phyloP scores from a whole-genome alignment of 805 yeast species.

The Saturnispora serradocipensis region DNA sequence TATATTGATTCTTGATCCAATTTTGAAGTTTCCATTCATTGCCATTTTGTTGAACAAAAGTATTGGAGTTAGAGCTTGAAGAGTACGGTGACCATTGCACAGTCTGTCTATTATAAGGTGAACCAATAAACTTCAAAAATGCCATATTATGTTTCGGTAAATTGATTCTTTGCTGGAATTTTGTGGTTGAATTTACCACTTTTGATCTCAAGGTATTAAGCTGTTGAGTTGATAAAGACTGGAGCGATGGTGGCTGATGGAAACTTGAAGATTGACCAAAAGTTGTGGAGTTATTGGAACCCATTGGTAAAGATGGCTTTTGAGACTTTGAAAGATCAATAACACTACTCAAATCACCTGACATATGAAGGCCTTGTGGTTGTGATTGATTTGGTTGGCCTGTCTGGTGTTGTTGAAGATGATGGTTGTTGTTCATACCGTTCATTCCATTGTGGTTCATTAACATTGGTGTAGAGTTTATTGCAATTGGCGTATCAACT shows the following conservation, averaged over 20 bases:
- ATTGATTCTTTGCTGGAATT: constrained; percentile 10
- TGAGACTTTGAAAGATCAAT: not conserved
- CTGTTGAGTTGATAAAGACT: constrained; percentile 3
- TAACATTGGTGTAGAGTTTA: not conserved
- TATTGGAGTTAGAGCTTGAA: constrained; percentile 24
- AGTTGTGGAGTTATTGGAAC: not conserved
- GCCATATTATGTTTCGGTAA: constrained; percentile 9
- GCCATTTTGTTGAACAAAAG: constrained; percentile 31
- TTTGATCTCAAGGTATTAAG: constrained; percentile 3
- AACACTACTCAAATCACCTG: not conserved
- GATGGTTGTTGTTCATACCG: not conserved
- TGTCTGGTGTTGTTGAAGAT: not conserved
- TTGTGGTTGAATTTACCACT: constrained; percentile 1
- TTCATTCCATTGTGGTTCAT: not conserved
- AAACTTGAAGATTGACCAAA: not conserved
- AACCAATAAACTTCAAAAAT: constrained; percentile 23
- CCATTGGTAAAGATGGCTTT: not conserved
- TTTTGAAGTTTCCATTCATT: constrained; percentile 27
- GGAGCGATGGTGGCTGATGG: constrained; percentile 13
- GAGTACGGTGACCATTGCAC: constrained; percentile 26
- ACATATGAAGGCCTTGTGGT: not conserved
- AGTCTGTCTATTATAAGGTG: constrained; percentile 24
- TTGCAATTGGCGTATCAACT: constrained; percentile 8
- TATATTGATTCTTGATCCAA: constrained; percentile 26
- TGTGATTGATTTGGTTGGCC: not conserved